These are phyloP conservation scores for Metarhizium humberi DNA, from an alignment of 2,329 filamentous ascomycete species.

Conservation along the genomic window DNA sequence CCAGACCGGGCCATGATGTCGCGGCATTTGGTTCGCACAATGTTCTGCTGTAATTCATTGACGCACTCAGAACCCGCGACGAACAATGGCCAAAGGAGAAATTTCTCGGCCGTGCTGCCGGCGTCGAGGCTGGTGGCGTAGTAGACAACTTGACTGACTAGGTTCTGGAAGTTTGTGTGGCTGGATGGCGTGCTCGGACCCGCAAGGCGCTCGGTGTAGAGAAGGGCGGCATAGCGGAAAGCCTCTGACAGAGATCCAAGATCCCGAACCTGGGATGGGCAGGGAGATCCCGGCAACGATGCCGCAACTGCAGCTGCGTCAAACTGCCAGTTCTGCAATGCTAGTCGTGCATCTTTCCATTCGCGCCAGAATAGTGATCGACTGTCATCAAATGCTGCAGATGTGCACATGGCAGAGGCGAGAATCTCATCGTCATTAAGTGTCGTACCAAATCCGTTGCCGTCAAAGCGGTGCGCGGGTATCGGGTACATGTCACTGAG, in stretches of 20 bases:
- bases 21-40: constrained; percentile 70
- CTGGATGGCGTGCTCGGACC: constrained; percentile 64
- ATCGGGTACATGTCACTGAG: constrained; percentile 22
- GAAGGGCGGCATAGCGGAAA: constrained; percentile 79
- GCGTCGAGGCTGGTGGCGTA: constrained; percentile 73
- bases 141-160: constrained; percentile 73
- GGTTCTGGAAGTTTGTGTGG: constrained; percentile 70
- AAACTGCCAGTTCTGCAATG: constrained; percentile 76
- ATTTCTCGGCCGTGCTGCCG: constrained; percentile 69
- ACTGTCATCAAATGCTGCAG: constrained; percentile 46
- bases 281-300: constrained; percentile 39
- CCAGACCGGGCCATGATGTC: constrained; percentile 84
- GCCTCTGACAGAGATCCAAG: constrained; percentile 78
- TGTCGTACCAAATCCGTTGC: constrained; percentile 52
- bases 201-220: constrained; percentile 84
- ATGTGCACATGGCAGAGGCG: constrained; percentile 29
- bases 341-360: constrained; percentile 71
- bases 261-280: constrained; percentile 58
- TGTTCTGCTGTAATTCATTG: constrained; percentile 65
- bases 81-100: constrained; percentile 88
- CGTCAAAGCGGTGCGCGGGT: constrained; percentile 52
- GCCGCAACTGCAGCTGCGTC: constrained; percentile 42
- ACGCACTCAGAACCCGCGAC: constrained; percentile 85
- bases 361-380: constrained; percentile 70
- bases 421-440: constrained; percentile 46